Evolutionary conservation across 495 filamentous ascomycete species (phyloP).

Genomic region (Hypoxylon rickii): DNA sequence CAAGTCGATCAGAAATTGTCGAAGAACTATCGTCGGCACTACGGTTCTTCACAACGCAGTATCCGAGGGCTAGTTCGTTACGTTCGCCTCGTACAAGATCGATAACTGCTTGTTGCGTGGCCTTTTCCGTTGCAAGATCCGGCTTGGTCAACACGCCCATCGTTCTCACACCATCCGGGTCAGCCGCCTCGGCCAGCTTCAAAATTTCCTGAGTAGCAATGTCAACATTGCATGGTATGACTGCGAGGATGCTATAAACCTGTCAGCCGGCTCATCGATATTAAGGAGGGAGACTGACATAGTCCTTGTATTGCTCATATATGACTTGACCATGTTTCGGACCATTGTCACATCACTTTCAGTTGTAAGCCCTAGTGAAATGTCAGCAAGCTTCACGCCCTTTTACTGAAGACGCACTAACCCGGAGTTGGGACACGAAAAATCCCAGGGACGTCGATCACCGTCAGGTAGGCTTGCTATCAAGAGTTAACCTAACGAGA

Average conservation of each 20-base stretch:
- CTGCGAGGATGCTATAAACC: slow-evolving; percentile 41
- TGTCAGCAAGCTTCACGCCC: slow-evolving; percentile 28
- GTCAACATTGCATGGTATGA: slow-evolving; percentile 58
- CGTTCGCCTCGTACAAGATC: slow-evolving; percentile 48
- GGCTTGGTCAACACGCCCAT: slow-evolving; percentile 61
- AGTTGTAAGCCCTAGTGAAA: slow-evolving; percentile 46
- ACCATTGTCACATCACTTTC: slow-evolving; percentile 24
- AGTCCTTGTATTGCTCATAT: slow-evolving; percentile 54
- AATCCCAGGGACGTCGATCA: slow-evolving; percentile 68
- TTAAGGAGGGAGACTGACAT: too few relatives aligned
- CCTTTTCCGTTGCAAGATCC: slow-evolving; percentile 54
- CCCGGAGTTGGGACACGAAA: slow-evolving; percentile 8
- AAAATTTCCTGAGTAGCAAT: slow-evolving; percentile 60
- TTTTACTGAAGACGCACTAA: not conserved
- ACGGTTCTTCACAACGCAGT: slow-evolving; percentile 56
- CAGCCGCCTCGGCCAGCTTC: slow-evolving; percentile 48
- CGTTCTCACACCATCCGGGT: slow-evolving; percentile 51
- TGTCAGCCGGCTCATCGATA: too few relatives aligned
- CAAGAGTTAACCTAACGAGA: too few relatives aligned
- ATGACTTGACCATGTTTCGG: slow-evolving; percentile 48
- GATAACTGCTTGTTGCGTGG: slow-evolving; percentile 48
- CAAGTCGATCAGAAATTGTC: slow-evolving; percentile 28
- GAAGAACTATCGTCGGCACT: slow-evolving; percentile 41
- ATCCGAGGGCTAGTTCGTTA: slow-evolving; percentile 50
- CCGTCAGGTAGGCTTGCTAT: too few relatives aligned